Conservation (phyloP, 2,329 filamentous ascomycete genomes). For the Calonectria hongkongensis region DNA sequence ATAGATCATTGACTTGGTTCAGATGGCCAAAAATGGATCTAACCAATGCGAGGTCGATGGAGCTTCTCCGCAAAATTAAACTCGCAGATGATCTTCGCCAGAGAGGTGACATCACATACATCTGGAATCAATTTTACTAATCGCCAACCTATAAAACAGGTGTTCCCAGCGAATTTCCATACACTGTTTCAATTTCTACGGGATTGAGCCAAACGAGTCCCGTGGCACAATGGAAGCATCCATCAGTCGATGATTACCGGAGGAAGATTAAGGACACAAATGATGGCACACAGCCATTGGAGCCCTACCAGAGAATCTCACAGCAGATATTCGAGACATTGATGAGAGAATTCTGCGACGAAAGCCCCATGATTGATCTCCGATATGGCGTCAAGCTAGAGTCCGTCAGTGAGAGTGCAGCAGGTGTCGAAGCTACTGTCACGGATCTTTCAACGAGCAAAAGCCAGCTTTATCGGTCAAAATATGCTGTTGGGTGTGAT, state of each 20-base stretch:
- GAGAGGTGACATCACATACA: neutral
- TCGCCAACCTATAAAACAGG: neutral
- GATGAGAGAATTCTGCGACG: slow-evolving; percentile 27
- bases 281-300: slow-evolving; percentile 28
- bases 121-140: neutral
- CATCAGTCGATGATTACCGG: slow-evolving; percentile 24
- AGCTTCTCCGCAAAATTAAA: slow-evolving; percentile 27
- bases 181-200: slow-evolving; percentile 23
- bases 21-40: slow-evolving; percentile 38
- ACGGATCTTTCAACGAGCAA: neutral
- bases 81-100: slow-evolving; percentile 13
- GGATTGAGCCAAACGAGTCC: slow-evolving; percentile 8
- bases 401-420: neutral
- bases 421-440: neutral
- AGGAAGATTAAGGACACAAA: slow-evolving; percentile 17
- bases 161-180: slow-evolving; percentile 16
- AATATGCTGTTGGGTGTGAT: slow-evolving; percentile 26
- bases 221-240: slow-evolving; percentile 21
- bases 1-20: neutral
- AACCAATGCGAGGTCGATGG: slow-evolving; percentile 35
- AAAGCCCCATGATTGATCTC: slow-evolving; percentile 27
- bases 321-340: slow-evolving; percentile 28
- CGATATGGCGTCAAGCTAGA: slow-evolving; percentile 21
- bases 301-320: slow-evolving; percentile 32
- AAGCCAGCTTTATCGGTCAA: neutral